Evolutionary conservation across 805 yeast species (phyloP), one percentile per base, ranked within the genome.

Genomic region (Saturnispora zaruensis): DNA sequence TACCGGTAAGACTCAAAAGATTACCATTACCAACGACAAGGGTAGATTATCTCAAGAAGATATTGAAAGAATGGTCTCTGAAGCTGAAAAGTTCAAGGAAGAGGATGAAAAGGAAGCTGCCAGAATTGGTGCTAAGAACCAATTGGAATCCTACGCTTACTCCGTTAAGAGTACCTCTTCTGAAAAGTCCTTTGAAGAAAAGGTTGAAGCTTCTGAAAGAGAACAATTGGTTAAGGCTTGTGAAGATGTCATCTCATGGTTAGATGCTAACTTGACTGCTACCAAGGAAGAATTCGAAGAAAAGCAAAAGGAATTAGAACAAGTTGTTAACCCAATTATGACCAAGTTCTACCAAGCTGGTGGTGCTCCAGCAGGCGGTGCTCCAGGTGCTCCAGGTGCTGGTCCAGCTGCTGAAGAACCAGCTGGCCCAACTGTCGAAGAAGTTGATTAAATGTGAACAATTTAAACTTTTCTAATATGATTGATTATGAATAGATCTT

Each of bases 281-380:
- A 70, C 96, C 49, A 80, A 87, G 53, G 97, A 91, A 68, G 98
- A 90, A 78, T 90, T 74, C 71, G 77, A 81, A 66, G 96, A 85
- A 74, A 84, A 79, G 77, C 95, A 89, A 78, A 90, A 90, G 83
- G 96, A 89, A 75, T 82, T 90, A 66, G 97, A 91, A 78, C 84
- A 80, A 61, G 77, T 84, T 72, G 96, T 96, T 60, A 90, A 90
- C 80, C 97, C 97, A 71, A 87, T 90, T 74, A 84, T 90, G 88
- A 80, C 88, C 70, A 88, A 90, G 80, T 88, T 93, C 79, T 91
- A 91, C 83, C 93, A 87, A 72, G 89, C 84, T 60, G 95, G 89
- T 70, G 95, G 88, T 70, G 84, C 83, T 62, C 89, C 88, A 64
- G 76, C 74, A 55, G 77, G 77, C 62, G 77, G 55, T 66, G 59